These are phyloP conservation scores for Suillus subluteus DNA, from an alignment of 768 basidiomycete genomes.

Conservation along the genomic window DNA sequence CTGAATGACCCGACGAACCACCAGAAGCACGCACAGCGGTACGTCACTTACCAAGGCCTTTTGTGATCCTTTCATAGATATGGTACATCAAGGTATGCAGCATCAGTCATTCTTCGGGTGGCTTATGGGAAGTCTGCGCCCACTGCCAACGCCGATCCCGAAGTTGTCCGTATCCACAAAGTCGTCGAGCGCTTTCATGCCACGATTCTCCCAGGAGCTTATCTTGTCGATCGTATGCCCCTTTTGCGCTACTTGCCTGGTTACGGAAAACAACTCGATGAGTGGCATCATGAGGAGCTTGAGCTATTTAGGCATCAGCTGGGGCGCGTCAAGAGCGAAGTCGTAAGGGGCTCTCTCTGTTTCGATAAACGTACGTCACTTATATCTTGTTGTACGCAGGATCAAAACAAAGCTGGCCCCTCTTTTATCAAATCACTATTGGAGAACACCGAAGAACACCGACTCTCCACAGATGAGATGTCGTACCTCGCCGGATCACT, in stretches of 20 bases:
- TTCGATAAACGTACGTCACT: background rate
- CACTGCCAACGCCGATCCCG: slow-evolving; percentile 18
- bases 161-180: slow-evolving; percentile 22
- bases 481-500: slow-evolving; percentile 63
- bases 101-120: slow-evolving; percentile 25
- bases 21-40: slow-evolving; percentile 21
- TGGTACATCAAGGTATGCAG: slow-evolving; percentile 22
- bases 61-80: background rate
- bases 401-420: slow-evolving; percentile 9
- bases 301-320: slow-evolving; percentile 50
- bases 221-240: slow-evolving; percentile 38
- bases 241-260: slow-evolving; percentile 52
- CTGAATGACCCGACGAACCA: slow-evolving; percentile 20
- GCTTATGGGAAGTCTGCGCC: slow-evolving; percentile 31
- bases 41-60: background rate
- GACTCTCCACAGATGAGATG: slow-evolving; percentile 53
- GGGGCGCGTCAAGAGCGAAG: slow-evolving; percentile 43
- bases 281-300: slow-evolving; percentile 55
- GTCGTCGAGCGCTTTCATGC: slow-evolving; percentile 25
- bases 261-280: slow-evolving; percentile 53
- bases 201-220: slow-evolving; percentile 36
- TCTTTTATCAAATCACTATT: slow-evolving; percentile 57
- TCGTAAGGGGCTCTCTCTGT: slow-evolving; percentile 31
- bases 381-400: slow-evolving; percentile 9
- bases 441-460: slow-evolving; percentile 50